phyloP scores from a whole-genome alignment of 2,329 filamentous ascomycete species.

The Diaporthe longicolla region DNA sequence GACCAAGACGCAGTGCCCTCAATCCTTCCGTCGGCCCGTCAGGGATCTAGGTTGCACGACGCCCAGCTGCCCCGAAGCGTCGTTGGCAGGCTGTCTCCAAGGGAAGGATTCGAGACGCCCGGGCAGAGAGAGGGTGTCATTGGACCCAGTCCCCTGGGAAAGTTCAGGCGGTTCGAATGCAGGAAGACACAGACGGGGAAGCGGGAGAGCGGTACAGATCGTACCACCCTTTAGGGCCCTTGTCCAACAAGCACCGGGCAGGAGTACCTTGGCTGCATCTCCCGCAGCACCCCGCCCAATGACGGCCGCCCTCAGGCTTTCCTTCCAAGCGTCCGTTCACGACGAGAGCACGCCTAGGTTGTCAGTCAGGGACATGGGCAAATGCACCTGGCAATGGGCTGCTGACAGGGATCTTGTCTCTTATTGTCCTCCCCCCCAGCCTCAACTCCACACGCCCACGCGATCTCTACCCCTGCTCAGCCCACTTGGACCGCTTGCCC shows the following conservation, averaged over 20 bases:
- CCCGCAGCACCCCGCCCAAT: conserved; percentile 33
- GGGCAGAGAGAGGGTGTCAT: conserved; percentile 28
- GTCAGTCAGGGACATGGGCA: conserved; percentile 28
- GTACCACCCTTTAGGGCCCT: conserved; percentile 36
- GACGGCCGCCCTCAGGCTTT: conserved; percentile 3
- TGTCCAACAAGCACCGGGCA: conserved; percentile 33
- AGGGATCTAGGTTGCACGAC: conserved; percentile 31
- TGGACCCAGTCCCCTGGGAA: conserved; percentile 39
- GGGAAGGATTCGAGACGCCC: conserved; percentile 29
- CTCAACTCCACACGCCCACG: conserved; percentile 40
- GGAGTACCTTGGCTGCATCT: conserved; percentile 31
- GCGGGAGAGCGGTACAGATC: conserved; percentile 38
- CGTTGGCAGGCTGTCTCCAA: conserved; percentile 22
- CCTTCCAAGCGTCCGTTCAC: conserved; percentile 26
- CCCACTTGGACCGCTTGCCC: conserved; percentile 36
- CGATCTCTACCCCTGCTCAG: conserved; percentile 39
- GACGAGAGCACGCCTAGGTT: conserved; percentile 9
- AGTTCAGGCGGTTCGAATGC: conserved; percentile 36
- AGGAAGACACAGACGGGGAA: conserved; percentile 35
- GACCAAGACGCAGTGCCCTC: conserved; percentile 2
- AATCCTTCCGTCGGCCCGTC: conserved; percentile 25
- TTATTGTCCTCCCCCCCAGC: conserved; percentile 18
- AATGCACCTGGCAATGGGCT: conserved; percentile 12
- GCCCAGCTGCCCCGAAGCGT: conserved; percentile 6
- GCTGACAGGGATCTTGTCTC: conserved; percentile 19